A percentile compares a stretch with the other conserved stretches of the same genome.
phyloP scores from a whole-genome alignment of 306 rosid genomes.

The Clitoria ternatea region DNA sequence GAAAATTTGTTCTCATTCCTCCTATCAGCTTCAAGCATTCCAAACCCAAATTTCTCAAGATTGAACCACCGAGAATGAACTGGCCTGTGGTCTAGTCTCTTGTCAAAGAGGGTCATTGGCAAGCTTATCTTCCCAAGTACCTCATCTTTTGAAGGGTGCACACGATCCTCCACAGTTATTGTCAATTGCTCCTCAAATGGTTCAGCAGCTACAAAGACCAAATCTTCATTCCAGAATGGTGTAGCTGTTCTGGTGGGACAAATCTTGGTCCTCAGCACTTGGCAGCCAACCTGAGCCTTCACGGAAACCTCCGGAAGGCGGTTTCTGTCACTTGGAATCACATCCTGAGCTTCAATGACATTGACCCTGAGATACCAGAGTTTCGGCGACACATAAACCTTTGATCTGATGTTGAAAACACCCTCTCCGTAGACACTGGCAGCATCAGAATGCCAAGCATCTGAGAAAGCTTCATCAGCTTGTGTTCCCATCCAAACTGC shows the following conservation, averaged over 20 bases:
- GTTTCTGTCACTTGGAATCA: constrained; percentile 55
- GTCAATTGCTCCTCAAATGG: constrained; percentile 81
- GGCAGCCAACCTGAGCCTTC: constrained; percentile 78
- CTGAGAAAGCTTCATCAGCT: constrained; percentile 83
- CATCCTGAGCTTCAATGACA: constrained; percentile 86
- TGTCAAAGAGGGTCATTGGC: constrained; percentile 60
- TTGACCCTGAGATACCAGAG: constrained; percentile 78
- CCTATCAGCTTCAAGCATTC: constrained; percentile 62
- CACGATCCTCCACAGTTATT: constrained; percentile 63
- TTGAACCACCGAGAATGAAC: constrained; percentile 83
- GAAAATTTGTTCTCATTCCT: constrained; percentile 74
- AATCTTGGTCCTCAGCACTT: constrained; percentile 59
- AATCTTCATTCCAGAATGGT: constrained; percentile 82
- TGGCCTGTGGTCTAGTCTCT: constrained; percentile 69
- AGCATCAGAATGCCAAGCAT: constrained; percentile 88
- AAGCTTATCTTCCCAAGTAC: constrained; percentile 64
- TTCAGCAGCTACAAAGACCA: constrained; percentile 80
- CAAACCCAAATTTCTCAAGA: constrained; percentile 75
- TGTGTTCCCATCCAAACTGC: constrained; percentile 96
- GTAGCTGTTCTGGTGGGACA: constrained; percentile 49
- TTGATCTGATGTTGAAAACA: constrained; percentile 64
- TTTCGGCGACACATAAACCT: constrained; percentile 87
- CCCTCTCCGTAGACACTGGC: constrained; percentile 76
- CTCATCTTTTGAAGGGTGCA: constrained; percentile 70
- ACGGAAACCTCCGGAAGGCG: constrained; percentile 64